Base-by-base conservation (phyloP, 2,329 filamentous ascomycete genomes). In the Thielaviopsis cerberus region DNA sequence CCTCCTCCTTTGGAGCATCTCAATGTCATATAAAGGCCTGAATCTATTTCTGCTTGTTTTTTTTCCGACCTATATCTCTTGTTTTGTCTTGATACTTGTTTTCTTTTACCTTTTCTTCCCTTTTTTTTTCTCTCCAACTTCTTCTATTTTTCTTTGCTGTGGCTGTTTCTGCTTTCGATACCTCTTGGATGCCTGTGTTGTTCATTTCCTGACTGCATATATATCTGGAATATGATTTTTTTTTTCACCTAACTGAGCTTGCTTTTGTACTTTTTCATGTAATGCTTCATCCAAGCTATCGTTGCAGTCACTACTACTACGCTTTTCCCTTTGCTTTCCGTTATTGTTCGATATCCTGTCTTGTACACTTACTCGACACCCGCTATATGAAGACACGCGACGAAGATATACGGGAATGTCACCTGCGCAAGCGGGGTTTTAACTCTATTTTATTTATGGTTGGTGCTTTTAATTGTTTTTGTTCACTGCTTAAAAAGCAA, bases 191-290 rank as follows among this genome's bases (percentile, higher is more conserved):
- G 55, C 30, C 30, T 37, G 25, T 60, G 54, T n/a, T n/a, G 58
- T 53, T 57, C 51, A 60, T 60, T 57, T 60, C 41, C 55, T 60
- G 51, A 50, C 51, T 50, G 58, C 55, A 60, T 57, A 54, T 60
- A 57, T 45, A 52, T 57, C 51, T 53, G 51, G 51, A 60, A 60
- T 57, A 57, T 60, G 51, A 58, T 55, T 22, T 50, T n/a, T 51
- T 25, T 58, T 34, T 20, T 53, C 23, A 41, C 15, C 24, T 52
- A 26, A 25, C n/a, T 48, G n/a, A n/a, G 37, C 50, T 54, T 54
- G 26, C 22, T 22, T 30, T 17, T 34, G 26, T 54, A 22, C n/a
- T 48, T 48, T 17, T 20, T 20, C 48, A 22, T 20, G 20, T 27
- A 8, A 34, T 37, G 34, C 15, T 25, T 26, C 13, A 26, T 24